Evolutionary conservation across 306 rosid genomes (phyloP).

Genomic region (Amphicarpaea edgeworthii): DNA sequence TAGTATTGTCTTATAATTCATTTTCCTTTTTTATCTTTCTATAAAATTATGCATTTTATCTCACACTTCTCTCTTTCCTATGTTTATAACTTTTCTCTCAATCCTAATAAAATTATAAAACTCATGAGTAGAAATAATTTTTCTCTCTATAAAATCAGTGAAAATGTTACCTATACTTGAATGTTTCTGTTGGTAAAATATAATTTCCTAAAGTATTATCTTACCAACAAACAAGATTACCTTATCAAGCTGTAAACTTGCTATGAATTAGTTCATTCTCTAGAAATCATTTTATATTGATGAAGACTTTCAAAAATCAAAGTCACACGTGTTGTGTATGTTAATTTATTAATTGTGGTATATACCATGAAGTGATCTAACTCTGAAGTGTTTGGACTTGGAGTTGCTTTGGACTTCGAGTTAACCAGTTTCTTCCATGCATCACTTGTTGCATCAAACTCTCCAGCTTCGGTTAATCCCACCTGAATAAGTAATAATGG

Average conservation of each 20-base stretch:
- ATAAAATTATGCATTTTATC: no score
- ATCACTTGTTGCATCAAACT: slow-evolving; percentile 35
- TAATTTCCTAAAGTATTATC: background rate
- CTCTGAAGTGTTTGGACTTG: slow-evolving; percentile 43
- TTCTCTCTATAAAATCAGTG: no score
- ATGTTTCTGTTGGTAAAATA: no score
- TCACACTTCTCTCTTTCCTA: no score
- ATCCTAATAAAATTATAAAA: no score
- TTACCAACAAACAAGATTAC: background rate
- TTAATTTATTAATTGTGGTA: background rate
- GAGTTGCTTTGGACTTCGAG: slow-evolving; percentile 28
- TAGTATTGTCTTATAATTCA: no score
- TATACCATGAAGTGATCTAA: slow-evolving; percentile 60
- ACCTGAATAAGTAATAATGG: slow-evolving; percentile 30
- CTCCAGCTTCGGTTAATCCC: slow-evolving; percentile 39
- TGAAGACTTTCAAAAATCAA: background rate
- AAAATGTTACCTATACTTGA: no score
- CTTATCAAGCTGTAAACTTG: background rate
- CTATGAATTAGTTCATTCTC: background rate
- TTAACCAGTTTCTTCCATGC: slow-evolving; percentile 46
- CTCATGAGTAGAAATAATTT: no score
- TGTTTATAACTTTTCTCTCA: no score
- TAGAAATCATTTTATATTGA: background rate
- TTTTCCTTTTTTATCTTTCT: no score
- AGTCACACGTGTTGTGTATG: background rate